phyloP scores from a whole-genome alignment of 345 rosid species.

The Rubroshorea leprosula region DNA sequence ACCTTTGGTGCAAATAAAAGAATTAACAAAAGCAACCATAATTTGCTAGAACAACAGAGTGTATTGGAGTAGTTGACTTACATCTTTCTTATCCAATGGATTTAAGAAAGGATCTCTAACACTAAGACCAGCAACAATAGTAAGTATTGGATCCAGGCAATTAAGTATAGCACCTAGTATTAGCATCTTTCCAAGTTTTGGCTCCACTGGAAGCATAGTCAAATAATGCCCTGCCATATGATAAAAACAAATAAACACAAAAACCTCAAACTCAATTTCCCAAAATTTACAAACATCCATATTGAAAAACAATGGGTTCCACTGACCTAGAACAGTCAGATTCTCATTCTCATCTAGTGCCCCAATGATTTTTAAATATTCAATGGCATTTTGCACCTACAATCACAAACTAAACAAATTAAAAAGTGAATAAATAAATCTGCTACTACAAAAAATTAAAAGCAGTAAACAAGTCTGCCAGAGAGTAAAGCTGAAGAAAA shows the following conservation, averaged over 20 bases:
- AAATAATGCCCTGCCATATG: constrained; percentile 64
- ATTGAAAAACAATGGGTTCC: background rate
- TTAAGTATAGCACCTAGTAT: constrained; percentile 75
- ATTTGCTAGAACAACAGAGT: too few relatives aligned
- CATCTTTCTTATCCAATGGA: constrained; percentile 89
- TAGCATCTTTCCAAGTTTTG: constrained; percentile 96
- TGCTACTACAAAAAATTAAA: background rate
- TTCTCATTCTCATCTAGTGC: constrained; percentile 78
- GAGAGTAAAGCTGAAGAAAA: constrained; percentile 5
- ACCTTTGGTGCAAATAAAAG: too few relatives aligned
- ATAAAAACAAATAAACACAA: constrained; percentile 16
- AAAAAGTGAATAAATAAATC: background rate
- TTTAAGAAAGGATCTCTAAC: constrained; percentile 92
- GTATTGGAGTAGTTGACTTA: constrained; percentile 38
- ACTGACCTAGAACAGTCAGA: constrained; percentile 67
- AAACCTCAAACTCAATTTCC: constrained; percentile 11
- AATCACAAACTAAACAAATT: constrained; percentile 9
- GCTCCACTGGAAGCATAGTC: constrained; percentile 89
- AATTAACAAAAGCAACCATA: too few relatives aligned
- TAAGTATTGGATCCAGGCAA: constrained; percentile 81
- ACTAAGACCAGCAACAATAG: constrained; percentile 85
- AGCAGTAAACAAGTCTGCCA: background rate
- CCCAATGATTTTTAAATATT: constrained; percentile 77
- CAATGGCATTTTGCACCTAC: constrained; percentile 91
- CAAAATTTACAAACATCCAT: constrained; percentile 10